Base-by-base conservation (phyloP, 495 filamentous ascomycete species). In the Xylaria longipes region DNA sequence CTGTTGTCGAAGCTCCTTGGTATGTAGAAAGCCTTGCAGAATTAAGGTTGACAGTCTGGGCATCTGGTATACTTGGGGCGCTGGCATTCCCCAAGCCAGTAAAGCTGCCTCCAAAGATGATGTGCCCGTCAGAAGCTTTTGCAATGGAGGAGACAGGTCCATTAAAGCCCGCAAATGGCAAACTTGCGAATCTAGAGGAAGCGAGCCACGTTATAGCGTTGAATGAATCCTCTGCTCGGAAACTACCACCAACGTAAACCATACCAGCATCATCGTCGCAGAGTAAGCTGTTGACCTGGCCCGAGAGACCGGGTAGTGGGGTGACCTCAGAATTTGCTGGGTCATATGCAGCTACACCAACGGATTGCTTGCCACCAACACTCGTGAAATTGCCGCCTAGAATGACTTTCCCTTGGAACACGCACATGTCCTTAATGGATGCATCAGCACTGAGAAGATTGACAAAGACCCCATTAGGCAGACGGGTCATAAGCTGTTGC, bases 301-400 rank as follows among this genome's bases (percentile, higher is more conserved):
- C 96, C 11, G 88, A 89, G 43, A 99, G 83, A 50, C 95, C 96
- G 11, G 89, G 80, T 61, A 99, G 80, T 9, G 94, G 86, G 15
- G 88, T 92, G 39, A 97, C 84, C 22, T 84, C 79, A 17, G 87
- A 87, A 27, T 89, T 89, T 65, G 86, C 86, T 1, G 93, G 89
- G 76, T 97, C 87, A 78, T 93, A 94, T 67, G 95, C 76, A 25
- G 96, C 96, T 43, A 95, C 89, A 37, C 93, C 94, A 58, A 89
- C 88, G 15, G 94, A 91, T 79, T 93, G 83, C 54, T 90, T 84
- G 58, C 89, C 89, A 43, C 90, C 92, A 46, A 99, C 80, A 76
- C 92, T 97, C n/a, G 95, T 98, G 80, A 99, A 99, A 82, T 97
- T 98, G 17, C 96, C 96, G 31, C 91, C 96, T 15, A 79, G 63